Evolutionary conservation across 2,329 filamentous ascomycete species (phyloP), one percentile per base, ranked within the genome.

Genomic region (Alternaria viburni): DNA sequence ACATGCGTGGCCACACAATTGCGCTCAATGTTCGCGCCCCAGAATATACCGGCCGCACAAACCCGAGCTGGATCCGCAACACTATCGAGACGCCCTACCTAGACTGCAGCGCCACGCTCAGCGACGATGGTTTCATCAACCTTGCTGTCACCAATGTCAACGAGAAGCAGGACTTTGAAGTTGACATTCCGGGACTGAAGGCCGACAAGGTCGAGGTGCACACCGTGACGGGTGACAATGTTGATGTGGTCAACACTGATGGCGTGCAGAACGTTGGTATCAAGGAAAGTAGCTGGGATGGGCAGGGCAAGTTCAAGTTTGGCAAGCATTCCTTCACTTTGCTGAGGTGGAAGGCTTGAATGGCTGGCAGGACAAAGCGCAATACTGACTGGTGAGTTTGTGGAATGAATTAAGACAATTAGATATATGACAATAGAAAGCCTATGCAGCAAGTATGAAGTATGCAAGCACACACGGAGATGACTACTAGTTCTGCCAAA

Each of bases 1-100:
- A 88, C 77, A 94, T 95, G 91, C 88, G 90, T 32, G 92, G 92
- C 3, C 86, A 86, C 74, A 90, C 89, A 0, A 79, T 95, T 3
- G 88, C 87, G 4, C 82, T 88, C 4, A 89, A 93, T 77, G 86
- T 94, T 7, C 84, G 85, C 6, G 85, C 85, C 52, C 84, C 84
- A 2, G 85, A 86, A 32, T 95, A 93, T 73, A 83, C 85, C 15
- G 92, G 92, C 1, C 83, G 82, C n/a, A 92, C 90, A 2, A 81
- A 86, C 61, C 90, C 90, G 2, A 82, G 76, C 32, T 93, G 90
- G 90, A 83, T 92, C 59, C 82, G 87, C 32, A 86, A 86, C 10
- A 84, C 88, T 4, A 85, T 91, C 65, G 88, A 91, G 69, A 90
- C 89, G 7, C 90, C 91, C 8, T 93, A 87, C 83, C 77, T 93